These are phyloP conservation scores for Liriodendron chinense DNA, from an alignment of 164 flowering plant genomes.

Conservation along the genomic window DNA sequence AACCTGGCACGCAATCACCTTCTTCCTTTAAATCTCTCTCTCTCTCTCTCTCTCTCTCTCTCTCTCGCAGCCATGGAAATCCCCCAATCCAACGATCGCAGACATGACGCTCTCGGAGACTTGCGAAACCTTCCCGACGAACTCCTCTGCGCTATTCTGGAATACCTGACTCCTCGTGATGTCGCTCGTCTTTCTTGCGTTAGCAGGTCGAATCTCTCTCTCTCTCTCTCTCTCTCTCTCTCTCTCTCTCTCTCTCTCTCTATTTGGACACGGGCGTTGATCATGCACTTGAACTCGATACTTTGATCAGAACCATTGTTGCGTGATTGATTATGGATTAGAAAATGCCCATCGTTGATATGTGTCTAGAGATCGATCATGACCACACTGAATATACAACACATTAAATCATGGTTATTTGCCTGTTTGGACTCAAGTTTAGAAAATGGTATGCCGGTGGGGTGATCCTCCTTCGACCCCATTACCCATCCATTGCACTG, in stretches of 20 bases:
- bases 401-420: no score
- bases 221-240: neutral
- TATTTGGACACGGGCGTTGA: no score
- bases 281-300: no score
- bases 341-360: no score
- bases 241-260: neutral
- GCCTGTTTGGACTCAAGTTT: no score
- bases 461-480: no score
- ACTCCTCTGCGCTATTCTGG: conserved; percentile 49
- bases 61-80: conserved; percentile 20
- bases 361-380: no score
- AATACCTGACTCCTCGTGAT: conserved; percentile 55
- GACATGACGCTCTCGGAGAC: conserved; percentile 72
- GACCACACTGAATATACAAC: no score
- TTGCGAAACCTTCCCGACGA: conserved; percentile 73
- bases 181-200: conserved; percentile 82
- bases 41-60: neutral
- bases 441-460: no score
- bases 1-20: neutral
- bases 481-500: no score
- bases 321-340: no score
- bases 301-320: no score
- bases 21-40: neutral
- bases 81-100: conserved; percentile 41
- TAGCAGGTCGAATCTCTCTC: conserved; percentile 61